Base-by-base conservation (phyloP, 2,329 filamentous ascomycete species). In the Ceratocystis lukuohia region DNA sequence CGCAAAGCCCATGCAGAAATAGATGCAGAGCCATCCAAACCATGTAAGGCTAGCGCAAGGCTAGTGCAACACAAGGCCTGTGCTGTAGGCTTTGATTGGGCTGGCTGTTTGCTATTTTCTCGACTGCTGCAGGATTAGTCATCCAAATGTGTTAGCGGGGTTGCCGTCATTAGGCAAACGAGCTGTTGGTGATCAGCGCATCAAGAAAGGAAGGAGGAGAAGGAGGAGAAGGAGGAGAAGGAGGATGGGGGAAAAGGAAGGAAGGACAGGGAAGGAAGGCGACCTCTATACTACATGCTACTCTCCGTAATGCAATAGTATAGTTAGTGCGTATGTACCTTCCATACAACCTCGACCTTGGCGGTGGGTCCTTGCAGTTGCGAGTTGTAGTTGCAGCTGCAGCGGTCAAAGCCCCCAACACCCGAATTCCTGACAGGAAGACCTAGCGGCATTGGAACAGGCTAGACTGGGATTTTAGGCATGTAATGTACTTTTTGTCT, bases 361-460 rank as follows among this genome's bases (percentile, higher is more conserved):
- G 53, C 7, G 53, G 53, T 57, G 53, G 53, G 53, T 30, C 22
- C 53, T 28, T 57, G 53, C 25, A 57, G 28, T 22, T 22, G 37
- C 37, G 33, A 41, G 37, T 12, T 41, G 37, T 12, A 20, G 46
- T 28, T 57, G 53, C 53, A 30, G 28, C 20, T 30, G 28, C 53
- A 57, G 53, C 53, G 53, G 53, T 30, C 53, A 57, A 57, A 57
- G 53, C 53, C 50, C 48, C 22, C 53, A 57, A 17, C 22, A 57
- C 30, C 53, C 53, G 53, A 15, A 57, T 57, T 30, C 53, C 53
- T 57, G 53, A 17, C 53, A 57, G 22, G 53, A 57, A 57, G 53
- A 10, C 30, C 22, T 57, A 33, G 53, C 53, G 53, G 53, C 53
- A 57, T 57, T 57, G 22, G 53, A 57, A 57, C 53, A 28, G 53